Evolutionary conservation across 306 rosid species (phyloP).

Genomic region (Casuarina cunninghamiana): DNA sequence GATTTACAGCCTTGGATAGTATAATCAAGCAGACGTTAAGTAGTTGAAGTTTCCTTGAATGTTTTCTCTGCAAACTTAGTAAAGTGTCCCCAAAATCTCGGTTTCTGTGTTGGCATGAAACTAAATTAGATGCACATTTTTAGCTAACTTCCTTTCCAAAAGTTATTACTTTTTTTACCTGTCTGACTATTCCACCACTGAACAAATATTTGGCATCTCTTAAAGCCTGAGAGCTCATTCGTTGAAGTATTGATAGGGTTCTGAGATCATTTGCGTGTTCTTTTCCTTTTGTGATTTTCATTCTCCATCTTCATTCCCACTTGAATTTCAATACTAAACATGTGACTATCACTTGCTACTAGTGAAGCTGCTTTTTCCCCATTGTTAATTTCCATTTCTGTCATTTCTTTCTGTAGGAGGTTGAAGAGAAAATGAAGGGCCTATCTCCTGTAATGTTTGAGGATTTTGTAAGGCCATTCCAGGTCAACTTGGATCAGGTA

Average conservation of each 20-base stretch:
- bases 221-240: neutral
- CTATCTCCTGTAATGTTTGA: conserved; percentile 84
- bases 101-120: neutral
- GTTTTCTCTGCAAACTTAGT: neutral
- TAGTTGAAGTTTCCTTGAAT: neutral
- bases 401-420: conserved; percentile 52
- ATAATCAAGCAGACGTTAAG: neutral
- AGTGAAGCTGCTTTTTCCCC: neutral
- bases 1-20: neutral
- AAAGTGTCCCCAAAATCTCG: neutral
- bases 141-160: neutral
- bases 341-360: neutral
- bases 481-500: conserved; percentile 77
- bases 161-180: neutral
- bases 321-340: conserved; percentile 18
- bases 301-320: neutral
- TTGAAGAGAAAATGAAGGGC: conserved; percentile 71
- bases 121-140: neutral
- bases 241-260: neutral
- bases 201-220: neutral
- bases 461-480: conserved; percentile 82
- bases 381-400: neutral
- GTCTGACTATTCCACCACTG: neutral
- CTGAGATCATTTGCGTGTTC: neutral
- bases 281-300: neutral